Base-by-base conservation (phyloP, 805 yeast species). In the Candida koratica region DNA sequence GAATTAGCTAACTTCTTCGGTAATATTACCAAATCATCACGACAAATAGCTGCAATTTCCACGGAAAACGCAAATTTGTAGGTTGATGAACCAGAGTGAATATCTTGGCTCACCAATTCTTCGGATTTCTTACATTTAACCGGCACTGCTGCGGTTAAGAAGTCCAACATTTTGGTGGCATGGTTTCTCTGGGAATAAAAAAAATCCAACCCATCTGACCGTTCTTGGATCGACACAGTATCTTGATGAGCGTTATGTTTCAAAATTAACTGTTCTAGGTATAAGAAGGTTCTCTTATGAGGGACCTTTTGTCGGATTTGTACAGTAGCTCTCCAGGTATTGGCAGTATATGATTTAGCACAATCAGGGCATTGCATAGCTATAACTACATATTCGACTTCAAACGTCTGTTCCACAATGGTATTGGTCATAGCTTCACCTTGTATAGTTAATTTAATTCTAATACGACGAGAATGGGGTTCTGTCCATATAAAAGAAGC, bases 321-420 rank as follows among this genome's bases (percentile, higher is more conserved):
- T 24, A 94, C 95, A 18, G 90, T 79, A 20, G 99, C 97, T 62
- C 93, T 83, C 98, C 98, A 93, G 4, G 97, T 94, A 61, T 93
- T 87, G 17, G 94, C 84, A 20, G 99, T 93, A 55, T 83, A 93
- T 1, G 96, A 84, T 61, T 87, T 89, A 37, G 97, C 98, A 78
- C 99, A 93, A 65, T 90, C 97, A 3, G 96, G 82, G 71, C 99
- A 93, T 70, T 93, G 98, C 84, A 84, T 85, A 13, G 97, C 95
- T 43, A 84, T 71, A 37, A 90, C 98, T 12, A 85, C 78, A 56
- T 83, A 93, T 55, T 90, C 97, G 10, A 89, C 97, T 61, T 86
- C 97, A 56, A 90, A 88, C 17, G 84, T 76, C 64, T 93, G 98
- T 57, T 94, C 97, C 22, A 93, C 79, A 46, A 90, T 84, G 17